Conservation (phyloP, 2,329 filamentous ascomycete species). For the Monilinia laxa region DNA sequence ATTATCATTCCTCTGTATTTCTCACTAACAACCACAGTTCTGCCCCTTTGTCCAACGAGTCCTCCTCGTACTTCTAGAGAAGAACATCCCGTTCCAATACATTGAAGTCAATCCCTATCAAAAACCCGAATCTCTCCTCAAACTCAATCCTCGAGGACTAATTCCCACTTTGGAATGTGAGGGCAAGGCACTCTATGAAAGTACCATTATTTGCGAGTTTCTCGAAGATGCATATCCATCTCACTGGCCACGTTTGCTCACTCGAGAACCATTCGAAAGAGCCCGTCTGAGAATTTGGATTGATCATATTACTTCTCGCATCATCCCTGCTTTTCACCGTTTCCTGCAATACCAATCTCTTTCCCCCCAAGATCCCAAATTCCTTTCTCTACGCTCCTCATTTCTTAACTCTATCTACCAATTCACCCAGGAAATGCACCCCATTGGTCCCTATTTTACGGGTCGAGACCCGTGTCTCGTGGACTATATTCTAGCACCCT, state of each 20-base stretch:
- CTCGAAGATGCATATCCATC: constrained; percentile 67
- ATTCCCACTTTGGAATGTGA: constrained; percentile 65
- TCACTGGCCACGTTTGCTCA: constrained; percentile 51
- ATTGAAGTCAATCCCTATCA: constrained; percentile 77
- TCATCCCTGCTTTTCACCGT: constrained; percentile 69
- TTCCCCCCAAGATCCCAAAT: constrained; percentile 45
- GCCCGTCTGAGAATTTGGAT: constrained; percentile 69
- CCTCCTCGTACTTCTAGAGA: constrained; percentile 73
- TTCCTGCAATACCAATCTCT: constrained; percentile 55
- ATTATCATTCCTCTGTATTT: neutral
- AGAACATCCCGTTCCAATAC: constrained; percentile 71
- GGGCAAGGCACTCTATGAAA: constrained; percentile 67
- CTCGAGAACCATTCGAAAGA: constrained; percentile 60
- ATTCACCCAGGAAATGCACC: constrained; percentile 62
- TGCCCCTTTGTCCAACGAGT: constrained; percentile 68
- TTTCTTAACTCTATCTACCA: constrained; percentile 59
- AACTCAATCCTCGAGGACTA: constrained; percentile 71
- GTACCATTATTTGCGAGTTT: constrained; percentile 71
- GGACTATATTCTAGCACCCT: constrained; percentile 70
- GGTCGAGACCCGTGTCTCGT: constrained; percentile 64
- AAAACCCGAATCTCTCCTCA: constrained; percentile 66
- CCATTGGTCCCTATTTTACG: constrained; percentile 64
- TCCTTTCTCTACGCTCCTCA: constrained; percentile 56
- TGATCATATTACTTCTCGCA: constrained; percentile 65
- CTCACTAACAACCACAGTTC: constrained; percentile 26